Evolutionary conservation across 2,329 filamentous ascomycete species (phyloP).

Genomic region (Myriosclerotinia scirpicola): DNA sequence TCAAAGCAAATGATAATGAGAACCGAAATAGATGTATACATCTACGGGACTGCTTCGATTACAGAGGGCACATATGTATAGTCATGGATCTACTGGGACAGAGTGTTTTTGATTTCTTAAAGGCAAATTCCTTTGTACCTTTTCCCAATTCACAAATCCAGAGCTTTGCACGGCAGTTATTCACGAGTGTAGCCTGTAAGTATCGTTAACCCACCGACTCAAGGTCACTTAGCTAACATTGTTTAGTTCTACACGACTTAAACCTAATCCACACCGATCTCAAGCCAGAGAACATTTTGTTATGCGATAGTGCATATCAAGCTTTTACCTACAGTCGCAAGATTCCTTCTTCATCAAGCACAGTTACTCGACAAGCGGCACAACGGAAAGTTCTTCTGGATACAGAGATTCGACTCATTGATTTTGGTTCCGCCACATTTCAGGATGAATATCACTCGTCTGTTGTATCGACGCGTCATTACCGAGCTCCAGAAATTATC

Average conservation of each 20-base stretch:
- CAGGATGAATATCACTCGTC: constrained; percentile 73
- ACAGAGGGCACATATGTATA: constrained; percentile 91
- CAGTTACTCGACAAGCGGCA: constrained; percentile 59
- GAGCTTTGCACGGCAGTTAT: constrained; percentile 89
- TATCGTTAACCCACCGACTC: constrained; percentile 36
- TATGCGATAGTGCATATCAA: constrained; percentile 65
- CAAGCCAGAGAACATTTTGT: constrained; percentile 69
- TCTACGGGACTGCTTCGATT: constrained; percentile 94
- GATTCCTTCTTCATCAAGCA: constrained; percentile 66
- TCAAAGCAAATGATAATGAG: constrained; percentile 85
- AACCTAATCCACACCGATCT: constrained; percentile 92
- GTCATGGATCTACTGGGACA: constrained; percentile 79
- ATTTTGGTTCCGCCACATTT: constrained; percentile 71
- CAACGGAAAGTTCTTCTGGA: constrained; percentile 65
- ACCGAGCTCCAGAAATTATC: constrained; percentile 69
- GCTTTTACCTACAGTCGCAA: constrained; percentile 70
- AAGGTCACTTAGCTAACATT: constrained; percentile 27
- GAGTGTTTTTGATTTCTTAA: constrained; percentile 97
- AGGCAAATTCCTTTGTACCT: constrained; percentile 90
- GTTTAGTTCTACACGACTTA: constrained; percentile 84
- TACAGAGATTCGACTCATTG: constrained; percentile 68
- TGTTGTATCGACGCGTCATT: constrained; percentile 69
- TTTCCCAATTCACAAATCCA: constrained; percentile 99
- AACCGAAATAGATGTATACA: constrained; percentile 98
- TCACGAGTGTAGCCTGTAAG: constrained; percentile 98